Conservation (phyloP, 2,329 filamentous ascomycete species). For the Harringtonia aguacate region DNA sequence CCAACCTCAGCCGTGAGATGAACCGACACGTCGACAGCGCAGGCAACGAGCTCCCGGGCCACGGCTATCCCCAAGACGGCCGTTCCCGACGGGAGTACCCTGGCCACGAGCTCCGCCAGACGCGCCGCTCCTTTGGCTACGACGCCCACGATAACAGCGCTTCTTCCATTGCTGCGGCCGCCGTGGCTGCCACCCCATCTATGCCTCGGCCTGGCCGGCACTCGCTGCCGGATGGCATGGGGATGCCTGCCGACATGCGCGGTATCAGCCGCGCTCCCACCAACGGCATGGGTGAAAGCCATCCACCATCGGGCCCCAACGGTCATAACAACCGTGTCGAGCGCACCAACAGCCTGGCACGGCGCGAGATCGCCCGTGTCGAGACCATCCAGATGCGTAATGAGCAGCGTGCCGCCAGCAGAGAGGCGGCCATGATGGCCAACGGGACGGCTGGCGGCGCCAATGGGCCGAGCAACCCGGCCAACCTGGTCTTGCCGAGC, state of each 20-base stretch:
- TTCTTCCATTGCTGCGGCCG: conserved; percentile 2
- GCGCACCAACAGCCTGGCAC: conserved; percentile 36
- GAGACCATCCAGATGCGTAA: conserved; percentile 40
- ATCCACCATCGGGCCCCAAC: neutral
- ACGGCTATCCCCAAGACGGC: neutral
- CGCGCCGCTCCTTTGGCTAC: conserved; percentile 23
- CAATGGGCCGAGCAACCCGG: neutral
- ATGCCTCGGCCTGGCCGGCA: conserved; percentile 18
- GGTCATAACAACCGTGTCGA: conserved; percentile 24
- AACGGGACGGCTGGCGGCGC: neutral
- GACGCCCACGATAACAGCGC: conserved; percentile 17
- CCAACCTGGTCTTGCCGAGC: neutral
- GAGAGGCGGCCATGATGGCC: conserved; percentile 21
- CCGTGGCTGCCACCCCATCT: neutral
- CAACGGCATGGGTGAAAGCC: neutral
- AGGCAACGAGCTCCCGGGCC: neutral
- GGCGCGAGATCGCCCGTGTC: conserved; percentile 39
- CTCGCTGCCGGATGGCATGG: conserved; percentile 21
- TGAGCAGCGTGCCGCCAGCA: conserved; percentile 33
- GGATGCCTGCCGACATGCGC: conserved; percentile 20
- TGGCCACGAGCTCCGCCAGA: conserved; percentile 32
- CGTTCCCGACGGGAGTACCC: conserved; percentile 13
- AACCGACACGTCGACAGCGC: conserved; percentile 10
- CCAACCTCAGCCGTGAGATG: conserved; percentile 7
- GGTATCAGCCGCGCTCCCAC: conserved; percentile 20